phyloP scores from a whole-genome alignment of 2,329 filamentous ascomycete species.

The Diaporthe eres region DNA sequence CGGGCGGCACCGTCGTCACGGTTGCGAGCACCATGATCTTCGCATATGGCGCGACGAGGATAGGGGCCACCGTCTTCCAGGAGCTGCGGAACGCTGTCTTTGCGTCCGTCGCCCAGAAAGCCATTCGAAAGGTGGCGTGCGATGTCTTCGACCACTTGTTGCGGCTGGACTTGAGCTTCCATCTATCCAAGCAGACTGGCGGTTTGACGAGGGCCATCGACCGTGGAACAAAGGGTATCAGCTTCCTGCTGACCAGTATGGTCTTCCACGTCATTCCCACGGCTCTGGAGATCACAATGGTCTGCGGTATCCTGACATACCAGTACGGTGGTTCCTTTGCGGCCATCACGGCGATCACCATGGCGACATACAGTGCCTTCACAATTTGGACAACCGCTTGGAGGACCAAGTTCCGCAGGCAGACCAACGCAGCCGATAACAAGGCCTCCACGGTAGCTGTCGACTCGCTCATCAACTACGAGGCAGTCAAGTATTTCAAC shows the following conservation, averaged over 20 bases:
- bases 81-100: slow-evolving; percentile 97
- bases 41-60: slow-evolving; percentile 89
- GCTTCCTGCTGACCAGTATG: slow-evolving; percentile 97
- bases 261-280: slow-evolving; percentile 97
- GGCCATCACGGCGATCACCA: slow-evolving; percentile 88
- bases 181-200: slow-evolving; percentile 93
- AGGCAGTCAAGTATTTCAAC: slow-evolving; percentile 99
- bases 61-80: slow-evolving; percentile 91
- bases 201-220: slow-evolving; percentile 95
- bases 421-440: slow-evolving; percentile 97
- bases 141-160: slow-evolving; percentile 95
- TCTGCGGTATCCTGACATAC: slow-evolving; percentile 96
- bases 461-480: slow-evolving; percentile 98
- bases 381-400: slow-evolving; percentile 97
- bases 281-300: slow-evolving; percentile 92
- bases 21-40: slow-evolving; percentile 94
- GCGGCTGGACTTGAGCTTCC: slow-evolving; percentile 91
- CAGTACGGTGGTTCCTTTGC: slow-evolving; percentile 95
- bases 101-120: slow-evolving; percentile 96
- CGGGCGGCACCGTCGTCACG: slow-evolving; percentile 90
- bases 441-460: slow-evolving; percentile 95
- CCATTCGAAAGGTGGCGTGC: slow-evolving; percentile 89
- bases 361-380: slow-evolving; percentile 96
- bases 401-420: slow-evolving; percentile 95
- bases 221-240: slow-evolving; percentile 97